Conservation (phyloP, 129 eudicot species). For the Centrapalus pauciflorus region DNA sequence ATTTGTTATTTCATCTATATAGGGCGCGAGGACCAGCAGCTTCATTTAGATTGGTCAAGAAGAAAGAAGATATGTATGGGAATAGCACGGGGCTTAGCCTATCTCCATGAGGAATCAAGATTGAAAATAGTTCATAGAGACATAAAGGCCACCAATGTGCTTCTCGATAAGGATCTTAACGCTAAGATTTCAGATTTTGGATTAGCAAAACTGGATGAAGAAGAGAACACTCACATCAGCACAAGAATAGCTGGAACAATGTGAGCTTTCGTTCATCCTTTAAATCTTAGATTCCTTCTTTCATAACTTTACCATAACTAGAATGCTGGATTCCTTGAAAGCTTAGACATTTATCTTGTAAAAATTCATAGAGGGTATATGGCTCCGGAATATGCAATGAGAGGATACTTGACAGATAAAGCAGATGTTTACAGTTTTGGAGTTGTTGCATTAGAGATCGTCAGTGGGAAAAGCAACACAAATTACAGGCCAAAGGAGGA, state of each 20-base stretch:
- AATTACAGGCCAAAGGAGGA: constrained; percentile 79
- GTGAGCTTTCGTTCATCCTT: constrained; percentile 34
- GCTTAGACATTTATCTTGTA: constrained; percentile 2
- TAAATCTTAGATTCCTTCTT: background rate
- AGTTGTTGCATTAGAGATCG: constrained; percentile 78
- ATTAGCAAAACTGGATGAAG: constrained; percentile 87
- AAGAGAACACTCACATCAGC: constrained; percentile 88
- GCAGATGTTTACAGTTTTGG: constrained; percentile 96
- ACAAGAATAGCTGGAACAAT: constrained; percentile 90
- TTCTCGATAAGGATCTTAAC: constrained; percentile 74
- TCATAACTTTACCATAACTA: background rate
- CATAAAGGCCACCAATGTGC: constrained; percentile 84
- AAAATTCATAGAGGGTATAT: constrained; percentile 69
- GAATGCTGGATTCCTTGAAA: background rate
- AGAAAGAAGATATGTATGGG: constrained; percentile 74
- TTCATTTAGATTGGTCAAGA: constrained; percentile 71
- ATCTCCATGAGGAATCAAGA: constrained; percentile 87
- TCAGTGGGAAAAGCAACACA: constrained; percentile 92
- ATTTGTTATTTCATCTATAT: no score
- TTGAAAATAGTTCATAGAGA: constrained; percentile 91
- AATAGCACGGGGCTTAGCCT: constrained; percentile 73
- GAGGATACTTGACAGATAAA: constrained; percentile 88
- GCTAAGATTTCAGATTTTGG: constrained; percentile 96
- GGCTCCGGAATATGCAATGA: constrained; percentile 99
- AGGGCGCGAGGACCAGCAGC: constrained; percentile 57